phyloP scores from a whole-genome alignment of 768 basidiomycete genomes.

The Cystobasidium tubakii region DNA sequence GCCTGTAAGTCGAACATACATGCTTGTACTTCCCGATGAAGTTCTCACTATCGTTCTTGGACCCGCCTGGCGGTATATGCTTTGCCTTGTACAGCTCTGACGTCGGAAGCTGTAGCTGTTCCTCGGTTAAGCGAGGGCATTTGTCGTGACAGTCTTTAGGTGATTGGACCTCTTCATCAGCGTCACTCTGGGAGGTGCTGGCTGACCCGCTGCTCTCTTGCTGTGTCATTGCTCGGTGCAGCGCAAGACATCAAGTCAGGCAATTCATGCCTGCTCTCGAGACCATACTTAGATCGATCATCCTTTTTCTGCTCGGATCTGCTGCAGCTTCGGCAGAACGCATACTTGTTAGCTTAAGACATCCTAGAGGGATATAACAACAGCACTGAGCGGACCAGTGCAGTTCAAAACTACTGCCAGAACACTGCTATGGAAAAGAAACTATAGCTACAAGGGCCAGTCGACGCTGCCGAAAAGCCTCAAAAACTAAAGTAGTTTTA shows the following conservation, averaged over 20 bases:
- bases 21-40: conserved; percentile 37
- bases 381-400: too few relatives aligned
- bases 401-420: too few relatives aligned
- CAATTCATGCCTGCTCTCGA: too few relatives aligned
- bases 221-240: conserved; percentile 10
- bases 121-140: conserved; percentile 33
- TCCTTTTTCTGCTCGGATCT: too few relatives aligned
- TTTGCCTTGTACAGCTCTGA: conserved; percentile 43
- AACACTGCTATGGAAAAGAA: too few relatives aligned
- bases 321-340: too few relatives aligned
- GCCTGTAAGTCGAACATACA: conserved; percentile 24
- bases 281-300: too few relatives aligned
- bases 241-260: too few relatives aligned
- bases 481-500: too few relatives aligned
- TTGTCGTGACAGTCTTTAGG: conserved; percentile 20
- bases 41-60: conserved; percentile 19
- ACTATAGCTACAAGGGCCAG: neutral
- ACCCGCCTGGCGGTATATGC: neutral
- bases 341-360: too few relatives aligned
- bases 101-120: conserved; percentile 41
- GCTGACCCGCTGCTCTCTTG: neutral
- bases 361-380: too few relatives aligned
- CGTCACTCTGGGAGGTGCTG: neutral
- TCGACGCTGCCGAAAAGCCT: neutral
- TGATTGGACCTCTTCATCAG: conserved; percentile 4